Evolutionary conservation across 495 filamentous ascomycete species (phyloP), one percentile per base, ranked within the genome.

Genomic region (Tuber umbilicatum): DNA sequence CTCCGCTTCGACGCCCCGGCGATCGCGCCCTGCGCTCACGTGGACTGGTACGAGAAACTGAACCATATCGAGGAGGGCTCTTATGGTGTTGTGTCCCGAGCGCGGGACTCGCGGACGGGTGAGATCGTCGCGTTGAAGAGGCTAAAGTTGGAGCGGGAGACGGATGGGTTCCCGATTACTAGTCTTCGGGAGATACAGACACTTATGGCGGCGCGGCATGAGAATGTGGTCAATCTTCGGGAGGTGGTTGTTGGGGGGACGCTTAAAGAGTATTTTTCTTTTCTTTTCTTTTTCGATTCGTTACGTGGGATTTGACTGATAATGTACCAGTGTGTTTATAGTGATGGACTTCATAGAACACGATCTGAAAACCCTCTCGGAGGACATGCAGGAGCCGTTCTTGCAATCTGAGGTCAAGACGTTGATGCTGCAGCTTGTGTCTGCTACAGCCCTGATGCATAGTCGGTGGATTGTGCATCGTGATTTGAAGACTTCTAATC

Each of bases 311-410:
- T 70, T 10, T 7, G 69, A 27, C 69, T 43, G 27, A 70, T 70
- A 17, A 14, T 42, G 6, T 5, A 77, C 81, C 83, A 94, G 92
- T 85, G 90, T 97, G 76, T 98, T 91, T 86, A 90, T 99, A 70
- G 95, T 99, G 74, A 94, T 99, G 89, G 94, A 97, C 84, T 99
- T 98, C 85, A 86, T 97, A 82, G 94, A 97, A 86, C 95, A 99
- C 86, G 95, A 99, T 84, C 91, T 99, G 75, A 97, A 97, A 85
- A 92, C 92, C 74, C 88, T 99, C 74, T 91, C 94, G 75, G 92
- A 96, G 78, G 92, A 94, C 81, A 97, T 97, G 93, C 87, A 90
- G 70, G 93, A 97, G 79, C 94, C 94, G 0, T 99, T 99, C 84
- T 87, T 96, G 70, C 90, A 92, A 21, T 97, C 94, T 43, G 95